phyloP scores from a whole-genome alignment of 164 flowering plant species.

The Pachysandra terminalis region DNA sequence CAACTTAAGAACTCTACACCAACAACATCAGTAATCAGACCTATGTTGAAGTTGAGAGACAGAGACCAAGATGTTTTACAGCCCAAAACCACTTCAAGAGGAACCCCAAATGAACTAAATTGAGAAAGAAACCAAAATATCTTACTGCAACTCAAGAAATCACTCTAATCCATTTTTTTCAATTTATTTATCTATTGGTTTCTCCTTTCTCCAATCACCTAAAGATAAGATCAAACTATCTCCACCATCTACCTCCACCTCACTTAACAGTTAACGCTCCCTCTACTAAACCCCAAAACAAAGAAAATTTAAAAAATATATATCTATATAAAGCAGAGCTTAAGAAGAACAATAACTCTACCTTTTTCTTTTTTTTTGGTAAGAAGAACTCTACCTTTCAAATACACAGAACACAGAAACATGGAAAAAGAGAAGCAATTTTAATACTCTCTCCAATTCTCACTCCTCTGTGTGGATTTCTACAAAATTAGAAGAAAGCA shows the following conservation, averaged over 20 bases:
- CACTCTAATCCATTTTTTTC: slow-evolving; percentile 1
- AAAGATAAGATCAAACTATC: slow-evolving; percentile 25
- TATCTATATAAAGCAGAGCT: background rate
- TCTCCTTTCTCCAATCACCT: slow-evolving; percentile 17
- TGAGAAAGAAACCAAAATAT: slow-evolving; percentile 22
- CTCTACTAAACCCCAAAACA: background rate
- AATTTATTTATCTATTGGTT: background rate
- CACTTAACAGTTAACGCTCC: too few relatives aligned
- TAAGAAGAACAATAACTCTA: background rate
- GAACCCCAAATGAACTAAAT: too few relatives aligned
- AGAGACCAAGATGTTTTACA: background rate
- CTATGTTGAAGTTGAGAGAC: background rate
- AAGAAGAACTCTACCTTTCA: background rate
- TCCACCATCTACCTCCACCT: slow-evolving; percentile 14
- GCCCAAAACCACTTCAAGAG: slow-evolving; percentile 26
- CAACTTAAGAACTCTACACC: slow-evolving; percentile 1
- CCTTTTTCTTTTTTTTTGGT: too few relatives aligned
- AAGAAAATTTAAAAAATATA: too few relatives aligned
- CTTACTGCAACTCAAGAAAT: slow-evolving; percentile 20
- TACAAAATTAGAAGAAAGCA: background rate
- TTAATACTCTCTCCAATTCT: background rate
- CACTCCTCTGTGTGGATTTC: too few relatives aligned
- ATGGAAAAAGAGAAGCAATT: background rate
- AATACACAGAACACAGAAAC: background rate
- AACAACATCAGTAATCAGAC: background rate